Evolutionary conservation across 2,329 filamentous ascomycete species (phyloP).

Genomic region (Nemania sp.): DNA sequence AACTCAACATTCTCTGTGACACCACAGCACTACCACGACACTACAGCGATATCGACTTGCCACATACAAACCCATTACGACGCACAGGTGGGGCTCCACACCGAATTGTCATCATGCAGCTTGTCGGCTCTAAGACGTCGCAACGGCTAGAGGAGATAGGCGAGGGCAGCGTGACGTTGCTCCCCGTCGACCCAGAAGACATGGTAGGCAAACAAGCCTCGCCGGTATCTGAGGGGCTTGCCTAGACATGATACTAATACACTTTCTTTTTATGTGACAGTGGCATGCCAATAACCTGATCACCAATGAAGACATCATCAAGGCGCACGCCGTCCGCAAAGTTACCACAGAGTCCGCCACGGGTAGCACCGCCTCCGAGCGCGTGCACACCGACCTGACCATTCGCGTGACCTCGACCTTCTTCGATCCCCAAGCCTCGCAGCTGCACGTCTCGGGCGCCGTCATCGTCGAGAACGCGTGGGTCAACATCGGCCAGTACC

Average conservation of each 20-base stretch:
- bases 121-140: constrained; percentile 44
- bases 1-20: too few relatives aligned
- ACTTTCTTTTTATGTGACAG: constrained; percentile 28
- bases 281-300: constrained; percentile 68
- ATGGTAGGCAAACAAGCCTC: constrained; percentile 37
- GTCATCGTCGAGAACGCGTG: constrained; percentile 57
- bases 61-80: too few relatives aligned
- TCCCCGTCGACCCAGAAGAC: constrained; percentile 49
- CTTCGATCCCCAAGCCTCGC: constrained; percentile 59
- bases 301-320: constrained; percentile 54
- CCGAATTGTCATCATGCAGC: constrained; percentile 41
- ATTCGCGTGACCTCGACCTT: constrained; percentile 60
- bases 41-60: too few relatives aligned
- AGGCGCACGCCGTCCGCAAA: constrained; percentile 60
- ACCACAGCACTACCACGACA: too few relatives aligned
- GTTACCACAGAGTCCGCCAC: constrained; percentile 51
- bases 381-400: constrained; percentile 61
- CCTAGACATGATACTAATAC: constrained; percentile 7
- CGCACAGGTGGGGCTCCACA: too few relatives aligned
- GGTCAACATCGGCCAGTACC: constrained; percentile 58
- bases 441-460: constrained; percentile 59
- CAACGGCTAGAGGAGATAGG: constrained; percentile 43
- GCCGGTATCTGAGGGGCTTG: background rate
- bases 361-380: constrained; percentile 52
- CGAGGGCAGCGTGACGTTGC: constrained; percentile 45